A percentile compares a stretch with the other conserved stretches of the same genome.
These are phyloP conservation scores for Lodderomyces pseudojiufengensis DNA, from an alignment of 1,139 yeast genomes.

Conservation along the genomic window DNA sequence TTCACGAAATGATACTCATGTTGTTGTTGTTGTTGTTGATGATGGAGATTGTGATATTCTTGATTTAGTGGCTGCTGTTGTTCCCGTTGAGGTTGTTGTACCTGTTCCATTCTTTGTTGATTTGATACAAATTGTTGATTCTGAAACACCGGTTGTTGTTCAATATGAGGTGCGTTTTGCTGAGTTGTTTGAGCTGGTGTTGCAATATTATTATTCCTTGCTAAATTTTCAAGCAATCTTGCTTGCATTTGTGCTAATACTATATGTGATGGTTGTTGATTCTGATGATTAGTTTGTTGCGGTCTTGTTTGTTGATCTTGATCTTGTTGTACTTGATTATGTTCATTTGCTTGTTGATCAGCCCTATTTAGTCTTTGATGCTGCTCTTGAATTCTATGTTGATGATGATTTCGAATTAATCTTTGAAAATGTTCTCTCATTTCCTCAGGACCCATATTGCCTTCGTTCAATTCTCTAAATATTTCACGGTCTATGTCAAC, in stretches of 20 bases:
- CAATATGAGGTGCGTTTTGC: constrained; percentile 41
- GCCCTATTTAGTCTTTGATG: constrained; percentile 10
- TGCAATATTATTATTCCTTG: neutral
- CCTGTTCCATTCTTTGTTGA: constrained; percentile 1
- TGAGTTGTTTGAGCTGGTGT: constrained; percentile 8
- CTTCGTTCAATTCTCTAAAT: constrained; percentile 29
- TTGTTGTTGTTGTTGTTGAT: constrained; percentile 9
- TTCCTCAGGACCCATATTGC: constrained; percentile 35
- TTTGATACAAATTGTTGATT: constrained; percentile 16
- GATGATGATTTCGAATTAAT: constrained; percentile 29
- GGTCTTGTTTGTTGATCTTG: constrained; percentile 8
- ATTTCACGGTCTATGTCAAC: constrained; percentile 33
- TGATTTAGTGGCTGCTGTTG: constrained; percentile 4
- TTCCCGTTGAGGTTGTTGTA: constrained; percentile 3
- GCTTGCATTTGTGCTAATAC: constrained; percentile 3
- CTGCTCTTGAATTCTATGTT: constrained; percentile 20
- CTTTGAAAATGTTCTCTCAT: constrained; percentile 39
- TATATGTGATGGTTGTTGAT: constrained; percentile 9
- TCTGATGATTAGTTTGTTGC: constrained; percentile 10
- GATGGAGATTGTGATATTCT: no score
- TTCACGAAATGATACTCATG: no score
- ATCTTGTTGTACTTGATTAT: constrained; percentile 9
- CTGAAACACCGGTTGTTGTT: constrained; percentile 43
- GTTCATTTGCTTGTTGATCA: constrained; percentile 9
- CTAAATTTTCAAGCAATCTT: no score